Conservation (phyloP, 305 asterid species). For the Fraxinus dipetala region DNA sequence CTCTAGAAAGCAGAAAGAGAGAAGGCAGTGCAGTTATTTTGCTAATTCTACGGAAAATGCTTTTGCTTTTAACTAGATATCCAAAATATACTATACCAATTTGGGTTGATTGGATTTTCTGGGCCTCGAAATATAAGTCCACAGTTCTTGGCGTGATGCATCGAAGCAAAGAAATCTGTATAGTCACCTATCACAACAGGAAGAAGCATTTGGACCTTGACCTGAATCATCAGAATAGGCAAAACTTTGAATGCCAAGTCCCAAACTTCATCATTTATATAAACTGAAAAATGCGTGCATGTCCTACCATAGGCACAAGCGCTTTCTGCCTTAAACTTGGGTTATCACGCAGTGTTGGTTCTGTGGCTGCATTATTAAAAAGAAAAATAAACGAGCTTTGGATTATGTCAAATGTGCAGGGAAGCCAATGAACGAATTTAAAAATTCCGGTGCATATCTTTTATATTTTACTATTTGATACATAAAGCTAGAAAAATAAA, state of each 20-base stretch:
- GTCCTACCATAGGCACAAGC: conserved; percentile 71
- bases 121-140: conserved; percentile 90
- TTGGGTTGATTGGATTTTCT: conserved; percentile 64
- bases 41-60: neutral
- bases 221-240: conserved; percentile 43
- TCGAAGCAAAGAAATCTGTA: conserved; percentile 91
- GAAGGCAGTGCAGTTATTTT: neutral
- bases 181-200: conserved; percentile 89
- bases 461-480: neutral
- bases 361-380: conserved; percentile 56
- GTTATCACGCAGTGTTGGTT: conserved; percentile 76
- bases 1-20: neutral
- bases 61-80: neutral
- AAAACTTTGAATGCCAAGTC: conserved; percentile 8
- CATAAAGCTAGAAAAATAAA: neutral
- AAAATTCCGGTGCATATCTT: conserved; percentile 5
- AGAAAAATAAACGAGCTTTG: conserved; percentile 7
- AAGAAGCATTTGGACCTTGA: conserved; percentile 79
- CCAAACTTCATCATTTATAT: conserved; percentile 11
- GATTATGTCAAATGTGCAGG: neutral
- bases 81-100: conserved; percentile 50
- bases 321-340: conserved; percentile 62
- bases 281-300: conserved; percentile 1
- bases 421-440: neutral
- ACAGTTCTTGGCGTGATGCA: conserved; percentile 89